Evolutionary conservation across 257 asterid genomes (phyloP), one percentile per base, ranked within the genome.

Genomic region (Voacanga thouarsii): DNA sequence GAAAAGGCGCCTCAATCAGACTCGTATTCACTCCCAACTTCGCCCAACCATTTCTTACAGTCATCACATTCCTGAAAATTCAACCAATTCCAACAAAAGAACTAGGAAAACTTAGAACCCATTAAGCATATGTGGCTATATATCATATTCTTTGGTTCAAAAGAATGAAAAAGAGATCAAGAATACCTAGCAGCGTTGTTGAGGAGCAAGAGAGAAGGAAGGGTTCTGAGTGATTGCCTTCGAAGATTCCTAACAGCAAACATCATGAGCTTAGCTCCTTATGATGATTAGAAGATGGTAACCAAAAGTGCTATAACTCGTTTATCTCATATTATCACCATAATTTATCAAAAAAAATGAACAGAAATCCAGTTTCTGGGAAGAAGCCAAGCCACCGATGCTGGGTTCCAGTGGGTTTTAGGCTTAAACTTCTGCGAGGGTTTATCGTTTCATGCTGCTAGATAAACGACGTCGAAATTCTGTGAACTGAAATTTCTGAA

Each of bases 201-300:
- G 77, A 74, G 67, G 73, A 78, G 18, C 18, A 23, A 26, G 50
- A 81, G 78, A 71, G 86, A 81, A n/a, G 87, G 72, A 65, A 87
- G 71, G 43, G 78, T 47, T 75, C 84, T 79, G 78, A 75, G 71
- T 59, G 82, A 80, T 72, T 80, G 83, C 81, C 71, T 80, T 26
- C 71, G 89, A 77, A 80, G 81, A 72, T 75, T 77, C 79, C 87
- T 82, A 21, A 81, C 83, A 7, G 83, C 79, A 12, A 80, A 72
- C 90, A 86, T 86, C 33, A 19, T 69, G n/a, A 30, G 1, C 0
- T 8, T 2, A 33, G 37, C 37, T 21, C 7, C 5, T 9, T n/a
- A 43, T 43, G 24, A 41, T 28, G 70, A 39, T 60, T 21, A 8
- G 4, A 15, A 66, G 15, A 51, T 47, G 23, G 66, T 6, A 23